phyloP scores from a whole-genome alignment of 1,284 basidiomycete genomes.

The Heliocybe sulcata region DNA sequence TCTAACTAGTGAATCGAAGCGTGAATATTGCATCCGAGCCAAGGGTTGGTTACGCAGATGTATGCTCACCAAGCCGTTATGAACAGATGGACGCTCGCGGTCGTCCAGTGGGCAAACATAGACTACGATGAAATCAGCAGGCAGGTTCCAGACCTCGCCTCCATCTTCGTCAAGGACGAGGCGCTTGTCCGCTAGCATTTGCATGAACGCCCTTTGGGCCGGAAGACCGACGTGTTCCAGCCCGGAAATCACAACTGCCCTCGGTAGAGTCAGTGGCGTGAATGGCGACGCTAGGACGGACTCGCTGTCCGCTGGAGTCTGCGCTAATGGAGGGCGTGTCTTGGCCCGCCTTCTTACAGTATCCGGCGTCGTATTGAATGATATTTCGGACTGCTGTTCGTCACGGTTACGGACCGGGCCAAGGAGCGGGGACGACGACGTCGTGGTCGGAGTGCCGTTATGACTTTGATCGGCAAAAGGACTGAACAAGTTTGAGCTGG shows the following conservation, averaged over 20 bases:
- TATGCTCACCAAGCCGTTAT: constrained; percentile 56
- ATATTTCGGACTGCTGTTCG: background rate
- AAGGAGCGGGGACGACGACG: constrained; percentile 15
- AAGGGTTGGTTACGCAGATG: background rate
- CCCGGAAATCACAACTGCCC: constrained; percentile 61
- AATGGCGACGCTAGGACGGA: background rate
- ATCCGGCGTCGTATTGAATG: background rate
- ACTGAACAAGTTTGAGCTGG: background rate
- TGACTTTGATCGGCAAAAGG: background rate
- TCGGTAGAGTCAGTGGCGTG: background rate
- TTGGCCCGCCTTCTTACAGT: background rate
- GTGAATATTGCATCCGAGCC: background rate
- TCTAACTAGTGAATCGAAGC: constrained; percentile 45
- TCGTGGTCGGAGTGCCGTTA: background rate
- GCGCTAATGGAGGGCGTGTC: background rate
- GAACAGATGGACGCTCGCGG: constrained; percentile 54
- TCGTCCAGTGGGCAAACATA: constrained; percentile 63
- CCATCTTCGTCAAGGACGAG: constrained; percentile 38
- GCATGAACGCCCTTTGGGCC: constrained; percentile 53
- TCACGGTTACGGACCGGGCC: background rate
- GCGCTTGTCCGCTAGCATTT: constrained; percentile 43
- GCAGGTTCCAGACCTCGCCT: constrained; percentile 48
- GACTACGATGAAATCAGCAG: constrained; percentile 62
- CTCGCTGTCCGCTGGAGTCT: background rate
- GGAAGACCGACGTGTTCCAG: constrained; percentile 50